Percentiles rank a stretch among this genome's conserved stretches.
phyloP scores from a whole-genome alignment of 2,329 filamentous ascomycete species.

The Trichoderma sp. region DNA sequence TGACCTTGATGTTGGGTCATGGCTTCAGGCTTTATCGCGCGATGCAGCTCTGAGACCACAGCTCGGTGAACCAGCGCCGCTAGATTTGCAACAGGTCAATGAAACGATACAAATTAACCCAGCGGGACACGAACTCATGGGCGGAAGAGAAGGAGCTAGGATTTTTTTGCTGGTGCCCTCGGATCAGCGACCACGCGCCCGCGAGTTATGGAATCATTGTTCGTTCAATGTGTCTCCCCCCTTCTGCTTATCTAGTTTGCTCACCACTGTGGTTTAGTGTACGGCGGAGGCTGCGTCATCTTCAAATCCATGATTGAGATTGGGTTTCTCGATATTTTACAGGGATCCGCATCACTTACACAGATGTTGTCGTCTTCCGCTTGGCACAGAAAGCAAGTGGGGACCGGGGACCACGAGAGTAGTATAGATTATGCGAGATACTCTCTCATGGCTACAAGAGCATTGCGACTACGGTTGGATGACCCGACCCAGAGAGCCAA shows the following conservation, averaged over 20 bases:
- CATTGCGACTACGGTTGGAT: not conserved
- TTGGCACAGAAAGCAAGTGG: not conserved
- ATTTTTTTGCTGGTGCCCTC: not conserved
- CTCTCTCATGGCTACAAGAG: constrained; percentile 10
- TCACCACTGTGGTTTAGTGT: not conserved
- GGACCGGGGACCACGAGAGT: not conserved
- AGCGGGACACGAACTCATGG: too few relatives aligned
- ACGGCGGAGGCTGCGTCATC: constrained; percentile 10
- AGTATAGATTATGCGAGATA: constrained; percentile 13
- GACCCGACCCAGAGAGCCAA: not conserved
- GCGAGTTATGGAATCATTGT: constrained; percentile 9
- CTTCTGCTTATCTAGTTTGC: not conserved
- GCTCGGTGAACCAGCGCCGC: not conserved
- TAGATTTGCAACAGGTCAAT: not conserved
- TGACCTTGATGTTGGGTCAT: constrained; percentile 6
- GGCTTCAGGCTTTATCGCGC: constrained; percentile 10
- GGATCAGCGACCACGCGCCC: constrained; percentile 3
- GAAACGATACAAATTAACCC: not conserved
- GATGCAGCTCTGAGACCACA: not conserved
- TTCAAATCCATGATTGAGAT: constrained; percentile 15
- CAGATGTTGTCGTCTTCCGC: constrained; percentile 9
- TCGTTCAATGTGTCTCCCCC: not conserved
- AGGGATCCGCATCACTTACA: constrained; percentile 5
- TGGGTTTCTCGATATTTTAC: constrained; percentile 2
- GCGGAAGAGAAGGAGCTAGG: not conserved